phyloP scores from a whole-genome alignment of 2,329 filamentous ascomycete genomes.

The Aspergillus aculeatinus region DNA sequence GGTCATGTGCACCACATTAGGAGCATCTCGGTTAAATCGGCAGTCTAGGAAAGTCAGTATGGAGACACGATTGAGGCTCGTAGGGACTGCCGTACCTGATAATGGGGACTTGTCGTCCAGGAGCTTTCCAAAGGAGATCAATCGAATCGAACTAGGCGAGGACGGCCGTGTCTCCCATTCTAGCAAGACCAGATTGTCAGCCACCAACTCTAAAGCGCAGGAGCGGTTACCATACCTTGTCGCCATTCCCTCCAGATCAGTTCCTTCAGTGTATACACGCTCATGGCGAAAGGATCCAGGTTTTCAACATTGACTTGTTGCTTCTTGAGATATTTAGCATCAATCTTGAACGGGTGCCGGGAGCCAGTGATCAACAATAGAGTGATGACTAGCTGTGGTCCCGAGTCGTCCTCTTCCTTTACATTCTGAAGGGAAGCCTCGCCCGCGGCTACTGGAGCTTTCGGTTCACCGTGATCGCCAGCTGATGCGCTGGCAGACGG shows the following conservation, averaged over 20 bases:
- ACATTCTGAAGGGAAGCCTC: conserved; percentile 26
- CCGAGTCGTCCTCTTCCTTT: conserved; percentile 40
- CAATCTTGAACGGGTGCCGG: conserved; percentile 85
- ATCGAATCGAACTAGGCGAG: conserved; percentile 81
- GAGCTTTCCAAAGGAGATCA: conserved; percentile 90
- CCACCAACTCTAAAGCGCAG: neutral
- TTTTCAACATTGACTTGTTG: conserved; percentile 75
- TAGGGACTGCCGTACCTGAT: conserved; percentile 63
- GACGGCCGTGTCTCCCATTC: conserved; percentile 86
- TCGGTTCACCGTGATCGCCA: conserved; percentile 25
- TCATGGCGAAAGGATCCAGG: conserved; percentile 82
- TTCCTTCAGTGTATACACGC: conserved; percentile 90
- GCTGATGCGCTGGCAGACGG: conserved; percentile 16
- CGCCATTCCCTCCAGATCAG: conserved; percentile 91
- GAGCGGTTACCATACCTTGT: conserved; percentile 52
- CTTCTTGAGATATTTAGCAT: conserved; percentile 79
- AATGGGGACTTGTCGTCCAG: conserved; percentile 83
- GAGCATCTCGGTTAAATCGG: conserved; percentile 68
- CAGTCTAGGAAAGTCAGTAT: conserved; percentile 59
- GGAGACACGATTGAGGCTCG: conserved; percentile 15
- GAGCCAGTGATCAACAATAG: conserved; percentile 78
- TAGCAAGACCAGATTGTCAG: conserved; percentile 23
- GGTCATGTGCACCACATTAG: conserved; percentile 94
- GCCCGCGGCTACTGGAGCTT: conserved; percentile 17
- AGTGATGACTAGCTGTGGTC: conserved; percentile 60